phyloP scores from a whole-genome alignment of 805 yeast species.

The Ogataea philodendri region DNA sequence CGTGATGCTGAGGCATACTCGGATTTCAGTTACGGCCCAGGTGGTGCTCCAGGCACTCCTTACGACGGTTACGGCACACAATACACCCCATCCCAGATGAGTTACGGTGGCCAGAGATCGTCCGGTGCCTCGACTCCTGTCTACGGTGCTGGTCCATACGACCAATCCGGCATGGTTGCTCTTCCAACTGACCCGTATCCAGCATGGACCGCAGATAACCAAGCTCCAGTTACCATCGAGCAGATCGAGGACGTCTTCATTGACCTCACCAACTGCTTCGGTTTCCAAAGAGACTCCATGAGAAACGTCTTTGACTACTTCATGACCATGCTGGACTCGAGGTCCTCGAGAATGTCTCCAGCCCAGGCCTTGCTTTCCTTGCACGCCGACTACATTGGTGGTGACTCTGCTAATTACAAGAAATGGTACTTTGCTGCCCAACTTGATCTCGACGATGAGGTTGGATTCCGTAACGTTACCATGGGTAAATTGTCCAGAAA shows the following conservation, averaged over 20 bases:
- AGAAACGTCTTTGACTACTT: constrained; percentile 87
- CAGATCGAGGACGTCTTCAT: constrained; percentile 85
- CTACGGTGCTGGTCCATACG: constrained; percentile 40
- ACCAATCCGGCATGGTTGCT: constrained; percentile 52
- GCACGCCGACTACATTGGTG: constrained; percentile 88
- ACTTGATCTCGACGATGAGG: constrained; percentile 78
- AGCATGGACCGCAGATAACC: constrained; percentile 98
- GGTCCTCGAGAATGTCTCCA: constrained; percentile 87
- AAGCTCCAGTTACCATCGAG: constrained; percentile 79
- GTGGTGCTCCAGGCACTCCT: constrained; percentile 62
- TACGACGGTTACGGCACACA: constrained; percentile 58
- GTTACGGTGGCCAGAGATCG: constrained; percentile 82
- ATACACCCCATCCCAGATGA: constrained; percentile 78
- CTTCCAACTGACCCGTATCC: constrained; percentile 93
- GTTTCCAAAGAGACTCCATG: constrained; percentile 91
- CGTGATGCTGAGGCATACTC: constrained; percentile 58
- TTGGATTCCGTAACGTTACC: constrained; percentile 80
- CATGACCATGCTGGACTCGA: constrained; percentile 78
- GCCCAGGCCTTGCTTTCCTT: constrained; percentile 79
- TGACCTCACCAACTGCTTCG: constrained; percentile 78
- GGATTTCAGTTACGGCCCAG: constrained; percentile 60
- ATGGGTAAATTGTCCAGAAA: constrained; percentile 74
- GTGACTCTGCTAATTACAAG: constrained; percentile 80
- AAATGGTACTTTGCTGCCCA: constrained; percentile 91
- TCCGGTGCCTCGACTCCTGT: constrained; percentile 95